These are phyloP conservation scores for Paramarasmius palmivorus DNA, from an alignment of 1,284 basidiomycete species.

Conservation along the genomic window DNA sequence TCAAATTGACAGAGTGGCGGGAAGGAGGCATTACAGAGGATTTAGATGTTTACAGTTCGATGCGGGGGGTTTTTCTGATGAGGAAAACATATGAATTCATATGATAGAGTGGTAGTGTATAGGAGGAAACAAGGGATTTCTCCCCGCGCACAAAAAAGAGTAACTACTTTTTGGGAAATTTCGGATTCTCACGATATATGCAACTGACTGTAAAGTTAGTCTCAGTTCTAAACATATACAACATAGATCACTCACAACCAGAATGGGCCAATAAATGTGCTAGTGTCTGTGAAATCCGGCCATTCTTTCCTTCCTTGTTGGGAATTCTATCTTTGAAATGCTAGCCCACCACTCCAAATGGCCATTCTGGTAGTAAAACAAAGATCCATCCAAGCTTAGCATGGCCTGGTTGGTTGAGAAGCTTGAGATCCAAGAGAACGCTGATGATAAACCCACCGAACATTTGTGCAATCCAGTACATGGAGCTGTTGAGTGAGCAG, in stretches of 20 bases:
- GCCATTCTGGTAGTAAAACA: slow-evolving; percentile 24
- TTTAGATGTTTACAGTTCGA: no score
- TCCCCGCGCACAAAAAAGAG: no score
- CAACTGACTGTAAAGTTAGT: no score
- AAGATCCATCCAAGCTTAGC: slow-evolving; percentile 24
- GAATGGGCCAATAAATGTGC: slow-evolving; percentile 25
- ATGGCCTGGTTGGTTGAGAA: slow-evolving; percentile 24
- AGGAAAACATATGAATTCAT: no score
- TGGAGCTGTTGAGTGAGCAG: slow-evolving; percentile 28
- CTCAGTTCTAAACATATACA: slow-evolving; percentile 12
- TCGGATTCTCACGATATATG: no score
- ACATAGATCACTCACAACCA: slow-evolving; percentile 10
- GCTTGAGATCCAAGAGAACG: slow-evolving; percentile 25
- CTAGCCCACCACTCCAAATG: slow-evolving; percentile 28
- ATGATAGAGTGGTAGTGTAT: no score
- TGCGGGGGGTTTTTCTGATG: no score
- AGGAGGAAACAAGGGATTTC: no score
- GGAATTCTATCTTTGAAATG: slow-evolving; percentile 27
- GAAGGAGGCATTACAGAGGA: no score
- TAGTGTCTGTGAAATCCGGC: slow-evolving; percentile 24
- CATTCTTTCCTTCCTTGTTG: slow-evolving; percentile 23
- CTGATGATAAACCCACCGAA: slow-evolving; percentile 26
- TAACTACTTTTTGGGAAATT: no score
- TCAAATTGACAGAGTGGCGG: no score
- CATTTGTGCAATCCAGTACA: slow-evolving; percentile 32